Base-by-base conservation (phyloP, 1,139 yeast species). In the Blastobotrys capitulatus region DNA sequence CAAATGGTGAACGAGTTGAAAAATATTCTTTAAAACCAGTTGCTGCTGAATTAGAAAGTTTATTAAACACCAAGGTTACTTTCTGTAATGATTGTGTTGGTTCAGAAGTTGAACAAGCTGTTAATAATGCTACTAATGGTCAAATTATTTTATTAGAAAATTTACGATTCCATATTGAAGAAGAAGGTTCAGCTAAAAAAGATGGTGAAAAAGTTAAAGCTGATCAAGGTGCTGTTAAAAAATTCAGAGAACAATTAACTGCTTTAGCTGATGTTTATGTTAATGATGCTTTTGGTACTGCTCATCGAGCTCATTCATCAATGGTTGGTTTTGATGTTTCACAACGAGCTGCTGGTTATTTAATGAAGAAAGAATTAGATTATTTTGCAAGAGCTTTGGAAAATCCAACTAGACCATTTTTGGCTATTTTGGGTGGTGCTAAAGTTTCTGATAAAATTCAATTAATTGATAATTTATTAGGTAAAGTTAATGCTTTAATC, bases 271-370 rank as follows among this genome's bases (percentile, higher is more conserved):
- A 90, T 65, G 95, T 90, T 59, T 90, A 90, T 76, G 82, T 90
- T 70, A 90, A 90, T 73, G 97, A 90, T 71, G 97, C 97, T 53
- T 90, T 90, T 66, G 97, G 97, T 69, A 92, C 97, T 58, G 96
- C 97, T 50, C 97, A 90, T 83, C 87, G 97, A 78, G 97, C 97
- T 57, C 97, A 90, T 78, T 88, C 97, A 48, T 90, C 97, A 45
- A 89, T 92, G 88, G 97, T 92, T 66, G 97, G 97, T 65, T 76
- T 90, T 61, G 88, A 90, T 63, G 79, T 88, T 63, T 90, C 92
- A 54, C 88, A 87, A 76, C 86, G 88, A 75, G 97, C 97, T 63
- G 84, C 96, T 57, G 97, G 97, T 70, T 90, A 88, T 92, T 79
- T 90, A 65, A 86, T 90, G 87, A 84, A 90, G 68, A 90, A 92